These are phyloP conservation scores for Phallus indusiatus DNA, from an alignment of 768 basidiomycete species.

Conservation along the genomic window DNA sequence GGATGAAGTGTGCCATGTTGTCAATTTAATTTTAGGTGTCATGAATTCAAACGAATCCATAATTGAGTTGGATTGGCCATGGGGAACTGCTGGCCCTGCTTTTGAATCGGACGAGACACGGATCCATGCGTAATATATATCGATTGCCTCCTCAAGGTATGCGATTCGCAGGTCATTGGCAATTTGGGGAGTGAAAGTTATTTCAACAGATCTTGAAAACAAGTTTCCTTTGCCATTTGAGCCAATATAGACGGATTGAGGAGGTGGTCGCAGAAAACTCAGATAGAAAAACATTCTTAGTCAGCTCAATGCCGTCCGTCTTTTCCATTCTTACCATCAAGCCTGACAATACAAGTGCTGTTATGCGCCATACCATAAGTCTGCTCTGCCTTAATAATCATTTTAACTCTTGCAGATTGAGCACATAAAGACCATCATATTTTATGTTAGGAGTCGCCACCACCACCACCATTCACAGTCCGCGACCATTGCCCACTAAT, in stretches of 20 bases:
- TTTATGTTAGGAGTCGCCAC: too few relatives aligned
- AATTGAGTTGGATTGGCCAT: too few relatives aligned
- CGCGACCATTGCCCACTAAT: too few relatives aligned
- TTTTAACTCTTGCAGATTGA: too few relatives aligned
- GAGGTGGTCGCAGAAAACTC: constrained; percentile 84
- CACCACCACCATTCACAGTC: too few relatives aligned
- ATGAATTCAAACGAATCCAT: not conserved
- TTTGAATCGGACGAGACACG: constrained; percentile 7
- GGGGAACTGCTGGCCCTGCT: too few relatives aligned
- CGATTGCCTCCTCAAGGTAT: constrained; percentile 39
- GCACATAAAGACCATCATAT: too few relatives aligned
- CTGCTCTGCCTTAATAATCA: too few relatives aligned
- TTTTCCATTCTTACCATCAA: not conserved
- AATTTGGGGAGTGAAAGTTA: constrained; percentile 74
- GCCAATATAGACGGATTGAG: constrained; percentile 36
- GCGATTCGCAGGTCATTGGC: constrained; percentile 89
- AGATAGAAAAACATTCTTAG: constrained; percentile 70
- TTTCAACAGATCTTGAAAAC: constrained; percentile 20
- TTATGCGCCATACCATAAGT: too few relatives aligned
- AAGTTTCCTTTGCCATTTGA: not conserved
- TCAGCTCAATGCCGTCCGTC: not conserved
- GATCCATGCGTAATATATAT: constrained; percentile 68
- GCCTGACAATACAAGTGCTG: not conserved
- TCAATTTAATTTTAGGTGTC: constrained; percentile 42
- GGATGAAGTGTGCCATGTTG: constrained; percentile 56